Base-by-base conservation (phyloP, 352 stramenopile species). In the Phytophthora idaei region DNA sequence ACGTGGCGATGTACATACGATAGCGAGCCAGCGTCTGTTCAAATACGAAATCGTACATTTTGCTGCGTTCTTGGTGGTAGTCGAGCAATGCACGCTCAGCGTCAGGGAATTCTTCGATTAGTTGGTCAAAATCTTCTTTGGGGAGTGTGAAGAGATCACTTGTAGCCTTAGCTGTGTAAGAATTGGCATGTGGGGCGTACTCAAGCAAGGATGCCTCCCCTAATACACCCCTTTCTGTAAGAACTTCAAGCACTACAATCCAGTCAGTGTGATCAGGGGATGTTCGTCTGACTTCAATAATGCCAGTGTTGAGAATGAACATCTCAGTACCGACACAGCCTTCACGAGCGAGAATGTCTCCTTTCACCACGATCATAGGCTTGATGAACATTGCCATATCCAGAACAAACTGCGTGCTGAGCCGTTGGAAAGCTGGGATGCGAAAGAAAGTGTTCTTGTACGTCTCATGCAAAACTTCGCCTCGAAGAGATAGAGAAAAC, bases 301-400 rank as follows among this genome's bases (percentile, higher is more conserved):
- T 71, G 0, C 86, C 86, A 9, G 83, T 81, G 55, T 92, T 93
- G 4, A 94, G 66, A 31, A 94, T 93, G 42, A 90, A 94, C 83
- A 94, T 93, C 55, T 94, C 86, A 0, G 80, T 92, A 15, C 86
- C 86, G 4, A 94, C 78, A 3, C 72, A 86, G 27, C 73, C 68
- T 57, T 94, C 82, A 25, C 77, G 71, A 6, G 84, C 86, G 3
- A 94, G 71, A 2, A 93, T 57, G 31, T 92, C 81, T 14, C 85
- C 82, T 32, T 83, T 77, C 0, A 93, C 76, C 0, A 85, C 80
- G 31, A 94, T 90, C 11, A 93, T 57, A 6, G 84, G 86, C 58
- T 94, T 93, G 73, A 94, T 94, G 34, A 86, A 94, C 78, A 94
- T 92, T 0, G 81, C 83, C 86, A 94, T 92, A 51, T 94, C 86